phyloP scores from a whole-genome alignment of 306 rosid species.

The Lathyrus oleraceus region DNA sequence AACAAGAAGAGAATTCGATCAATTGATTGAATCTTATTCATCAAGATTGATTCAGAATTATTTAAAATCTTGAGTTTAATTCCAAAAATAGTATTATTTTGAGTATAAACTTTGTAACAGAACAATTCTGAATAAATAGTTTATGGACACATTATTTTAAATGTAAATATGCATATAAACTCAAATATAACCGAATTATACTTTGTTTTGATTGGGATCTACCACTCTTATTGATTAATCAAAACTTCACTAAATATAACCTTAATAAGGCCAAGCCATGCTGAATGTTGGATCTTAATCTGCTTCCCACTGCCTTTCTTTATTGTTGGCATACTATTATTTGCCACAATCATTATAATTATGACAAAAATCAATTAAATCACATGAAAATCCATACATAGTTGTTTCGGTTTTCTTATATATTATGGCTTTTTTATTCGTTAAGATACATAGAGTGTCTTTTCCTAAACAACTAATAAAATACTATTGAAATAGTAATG shows the following conservation, averaged over 20 bases:
- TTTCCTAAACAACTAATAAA: constrained; percentile 13
- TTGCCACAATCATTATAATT: neutral
- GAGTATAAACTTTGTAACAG: too few relatives aligned
- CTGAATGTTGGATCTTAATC: constrained; percentile 59
- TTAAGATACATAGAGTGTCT: neutral
- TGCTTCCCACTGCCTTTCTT: constrained; percentile 24
- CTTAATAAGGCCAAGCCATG: constrained; percentile 56
- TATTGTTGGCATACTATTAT: constrained; percentile 25
- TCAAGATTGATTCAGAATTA: too few relatives aligned
- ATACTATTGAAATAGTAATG: constrained; percentile 2
- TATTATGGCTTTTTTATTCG: neutral
- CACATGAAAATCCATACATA: constrained; percentile 35
- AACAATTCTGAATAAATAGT: too few relatives aligned
- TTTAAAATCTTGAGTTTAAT: too few relatives aligned
- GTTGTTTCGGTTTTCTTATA: constrained; percentile 13
- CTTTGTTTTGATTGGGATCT: constrained; percentile 27
- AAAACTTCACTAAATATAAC: constrained; percentile 32
- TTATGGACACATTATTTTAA: too few relatives aligned
- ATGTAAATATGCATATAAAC: too few relatives aligned
- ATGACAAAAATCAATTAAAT: constrained; percentile 31
- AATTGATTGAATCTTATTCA: too few relatives aligned
- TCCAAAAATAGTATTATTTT: too few relatives aligned
- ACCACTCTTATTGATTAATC: constrained; percentile 27
- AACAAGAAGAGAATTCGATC: too few relatives aligned
- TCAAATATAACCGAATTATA: neutral